A percentile compares a stretch with the other conserved stretches of the same genome.
Conservation (phyloP, 345 rosid species). For the Salix dunnii region DNA sequence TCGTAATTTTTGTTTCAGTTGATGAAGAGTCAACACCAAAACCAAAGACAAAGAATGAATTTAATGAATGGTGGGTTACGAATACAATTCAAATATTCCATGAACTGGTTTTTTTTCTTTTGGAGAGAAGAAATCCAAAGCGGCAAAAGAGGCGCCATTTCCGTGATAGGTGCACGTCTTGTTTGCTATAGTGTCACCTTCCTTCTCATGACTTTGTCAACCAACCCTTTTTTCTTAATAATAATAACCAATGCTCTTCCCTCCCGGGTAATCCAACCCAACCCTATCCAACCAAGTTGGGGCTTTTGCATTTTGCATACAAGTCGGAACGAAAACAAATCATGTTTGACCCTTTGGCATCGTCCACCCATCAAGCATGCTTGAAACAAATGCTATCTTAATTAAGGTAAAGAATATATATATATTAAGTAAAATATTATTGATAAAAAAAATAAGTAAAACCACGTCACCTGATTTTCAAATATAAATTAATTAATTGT, state of each 20-base stretch:
- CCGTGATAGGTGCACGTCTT: slow-evolving; percentile 37
- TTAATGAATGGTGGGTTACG: neutral
- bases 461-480: no score
- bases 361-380: no score
- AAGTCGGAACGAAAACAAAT: no score
- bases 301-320: no score
- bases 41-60: slow-evolving; percentile 2
- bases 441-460: no score
- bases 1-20: neutral
- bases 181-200: neutral
- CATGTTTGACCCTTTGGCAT: no score
- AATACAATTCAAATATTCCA: neutral
- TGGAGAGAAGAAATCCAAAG: neutral
- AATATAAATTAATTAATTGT: no score
- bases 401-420: no score
- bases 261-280: neutral
- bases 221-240: neutral
- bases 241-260: neutral
- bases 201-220: neutral
- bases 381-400: no score
- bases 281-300: neutral
- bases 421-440: no score
- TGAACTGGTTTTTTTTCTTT: neutral
- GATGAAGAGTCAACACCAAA: slow-evolving; percentile 6
- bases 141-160: slow-evolving; percentile 18